phyloP scores from a whole-genome alignment of 2,329 filamentous ascomycete genomes.

The Pestalotiopsis sp. region DNA sequence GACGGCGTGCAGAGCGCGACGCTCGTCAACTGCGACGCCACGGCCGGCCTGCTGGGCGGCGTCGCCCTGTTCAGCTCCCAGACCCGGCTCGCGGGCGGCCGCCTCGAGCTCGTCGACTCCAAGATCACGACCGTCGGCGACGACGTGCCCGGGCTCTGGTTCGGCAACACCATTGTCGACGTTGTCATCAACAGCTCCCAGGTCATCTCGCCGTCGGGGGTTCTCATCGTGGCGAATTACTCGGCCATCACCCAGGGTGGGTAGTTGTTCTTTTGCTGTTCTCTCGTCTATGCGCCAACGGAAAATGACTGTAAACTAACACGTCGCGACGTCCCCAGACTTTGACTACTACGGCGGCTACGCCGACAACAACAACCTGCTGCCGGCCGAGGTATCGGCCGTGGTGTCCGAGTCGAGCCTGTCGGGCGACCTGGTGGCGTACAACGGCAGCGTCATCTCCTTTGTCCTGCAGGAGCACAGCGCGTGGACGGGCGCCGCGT shows the following conservation, averaged over 20 bases:
- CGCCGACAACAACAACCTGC: slow-evolving; percentile 5
- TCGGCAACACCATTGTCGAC: slow-evolving; percentile 11
- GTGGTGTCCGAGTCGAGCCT: background rate
- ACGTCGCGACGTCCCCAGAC: background rate
- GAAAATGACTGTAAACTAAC: too few relatives aligned
- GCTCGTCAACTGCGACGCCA: slow-evolving; percentile 2
- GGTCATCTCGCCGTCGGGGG: background rate
- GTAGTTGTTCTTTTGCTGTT: too few relatives aligned
- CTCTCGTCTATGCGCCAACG: too few relatives aligned
- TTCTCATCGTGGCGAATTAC: slow-evolving; percentile 10
- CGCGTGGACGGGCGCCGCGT: background rate
- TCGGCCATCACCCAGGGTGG: background rate
- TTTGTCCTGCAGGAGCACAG: background rate
- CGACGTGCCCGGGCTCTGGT: slow-evolving; percentile 9
- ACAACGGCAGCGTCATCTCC: slow-evolving; percentile 11
- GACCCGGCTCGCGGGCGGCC: background rate
- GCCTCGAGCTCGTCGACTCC: slow-evolving; percentile 7
- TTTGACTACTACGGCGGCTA: slow-evolving; percentile 11
- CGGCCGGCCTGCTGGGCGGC: slow-evolving; percentile 6
- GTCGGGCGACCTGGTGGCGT: background rate
- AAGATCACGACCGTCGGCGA: slow-evolving; percentile 10
- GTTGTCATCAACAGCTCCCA: slow-evolving; percentile 5
- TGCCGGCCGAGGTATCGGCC: slow-evolving; percentile 3
- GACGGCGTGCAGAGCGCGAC: slow-evolving; percentile 9
- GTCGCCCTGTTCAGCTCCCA: slow-evolving; percentile 7